Evolutionary conservation across 2,329 filamentous ascomycete species (phyloP), one percentile per base, ranked within the genome.

Genomic region (Scedosporium aurantiacum): DNA sequence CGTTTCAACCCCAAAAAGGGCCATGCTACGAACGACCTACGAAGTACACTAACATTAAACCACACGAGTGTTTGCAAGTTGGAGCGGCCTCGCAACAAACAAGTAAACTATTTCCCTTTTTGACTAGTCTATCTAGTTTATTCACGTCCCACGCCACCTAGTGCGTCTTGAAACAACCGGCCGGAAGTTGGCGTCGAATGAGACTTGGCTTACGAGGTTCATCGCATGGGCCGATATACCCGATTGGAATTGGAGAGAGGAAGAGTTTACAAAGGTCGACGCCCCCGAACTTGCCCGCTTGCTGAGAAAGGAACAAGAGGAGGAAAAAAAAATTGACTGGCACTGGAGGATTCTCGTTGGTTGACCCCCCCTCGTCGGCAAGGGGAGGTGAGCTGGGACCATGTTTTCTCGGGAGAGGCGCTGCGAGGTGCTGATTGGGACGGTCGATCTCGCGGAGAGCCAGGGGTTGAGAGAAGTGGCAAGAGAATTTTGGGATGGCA

Each of bases 351-450:
- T 37, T 23, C 50, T 54, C 43, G n/a, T 23, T 54, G 23, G 50
- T 54, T 54, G 50, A 14, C 1, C 7, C 50, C 50, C 50, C 5
- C 12, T 27, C 16, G 18, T 12, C 12, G 18, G 50, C 23, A 23
- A 14, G 18, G 18, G 50, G 32, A 2, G 28, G 32, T n/a, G 32
- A 37, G 32, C 21, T 5, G 50, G 50, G 18, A 12, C 50, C 50
- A 54, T 54, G 50, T 54, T 54, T 54, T 54, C 50, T 54, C 50
- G 50, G 50, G 50, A 54, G 50, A 54, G 50, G 50, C 50, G 50
- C 50, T 54, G 18, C 23, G 23, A 14, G 50, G 23, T 54, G 50
- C 50, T 54, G 50, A 54, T 54, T 54, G 50, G 50, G 43, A 21
- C 5, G 32, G 10, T 25, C 8, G 50, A 54, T 23, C 50, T 47